Percentiles rank a stretch among this genome's conserved stretches.
phyloP scores from a whole-genome alignment of 306 rosid species.

The Ormosia emarginata region DNA sequence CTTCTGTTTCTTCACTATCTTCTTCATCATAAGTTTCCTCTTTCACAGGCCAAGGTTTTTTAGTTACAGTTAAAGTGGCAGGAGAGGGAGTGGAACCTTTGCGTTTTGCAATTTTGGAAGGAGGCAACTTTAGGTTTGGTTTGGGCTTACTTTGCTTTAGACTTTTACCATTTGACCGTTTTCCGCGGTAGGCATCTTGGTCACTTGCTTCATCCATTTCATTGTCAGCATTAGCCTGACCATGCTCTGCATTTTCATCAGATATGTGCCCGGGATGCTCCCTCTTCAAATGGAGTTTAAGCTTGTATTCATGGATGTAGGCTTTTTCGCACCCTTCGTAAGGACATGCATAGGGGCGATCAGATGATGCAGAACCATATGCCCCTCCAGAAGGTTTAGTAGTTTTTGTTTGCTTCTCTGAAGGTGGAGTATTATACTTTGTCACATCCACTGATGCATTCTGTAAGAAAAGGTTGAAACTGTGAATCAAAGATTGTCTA shows the following conservation, averaged over 20 bases:
- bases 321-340: slow-evolving; percentile 94
- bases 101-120: slow-evolving; percentile 53
- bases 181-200: slow-evolving; percentile 69
- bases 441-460: slow-evolving; percentile 52
- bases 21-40: slow-evolving; percentile 78
- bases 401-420: slow-evolving; percentile 67
- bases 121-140: slow-evolving; percentile 70
- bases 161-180: slow-evolving; percentile 56
- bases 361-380: slow-evolving; percentile 81
- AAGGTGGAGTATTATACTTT: slow-evolving; percentile 63
- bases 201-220: slow-evolving; percentile 94
- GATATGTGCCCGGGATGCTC: slow-evolving; percentile 83
- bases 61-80: slow-evolving; percentile 42
- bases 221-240: slow-evolving; percentile 58
- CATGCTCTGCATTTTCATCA: slow-evolving; percentile 67
- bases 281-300: slow-evolving; percentile 84
- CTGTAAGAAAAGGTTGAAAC: slow-evolving; percentile 40
- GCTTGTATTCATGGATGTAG: slow-evolving; percentile 93
- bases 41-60: slow-evolving; percentile 77
- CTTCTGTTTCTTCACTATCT: slow-evolving; percentile 91
- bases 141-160: slow-evolving; percentile 72
- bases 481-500: neutral
- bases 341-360: slow-evolving; percentile 90
- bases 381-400: slow-evolving; percentile 58
- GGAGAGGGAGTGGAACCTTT: slow-evolving; percentile 63